Evolutionary conservation across 805 yeast genomes (phyloP), one percentile per base, ranked within the genome.

Genomic region (Saturnispora sanitii): DNA sequence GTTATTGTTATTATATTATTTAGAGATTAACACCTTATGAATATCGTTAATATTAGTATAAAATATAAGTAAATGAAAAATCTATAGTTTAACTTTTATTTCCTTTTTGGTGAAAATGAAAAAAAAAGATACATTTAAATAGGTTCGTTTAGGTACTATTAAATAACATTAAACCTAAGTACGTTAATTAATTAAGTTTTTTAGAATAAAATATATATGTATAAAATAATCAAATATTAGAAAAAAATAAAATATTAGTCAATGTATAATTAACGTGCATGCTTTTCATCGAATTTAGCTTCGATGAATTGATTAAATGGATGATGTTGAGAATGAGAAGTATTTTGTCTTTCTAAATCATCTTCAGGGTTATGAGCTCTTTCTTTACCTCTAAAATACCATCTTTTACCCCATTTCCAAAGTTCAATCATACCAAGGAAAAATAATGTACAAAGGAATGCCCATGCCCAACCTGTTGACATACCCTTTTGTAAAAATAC

Each of bases 401-500:
- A 42, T 53, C 94, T 70, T 64, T 85, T 85, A 52, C 58, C 46
- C 57, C 66, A 73, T 57, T 85, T 85, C 73, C 80, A 82, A 7
- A 64, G 41, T 58, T 85, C 95, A 46, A 75, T 70, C 7, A 78
- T 77, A 5, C 60, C 43, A 49, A 83, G 66, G 55, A 79, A 85
- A 28, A 70, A 62, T 4, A 74, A 42, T 3, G 80, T 62, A 46
- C 77, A 70, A 0, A 75, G 83, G 47, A 79, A 63, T 1, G 85
- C 72, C 45, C 83, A 60, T 13, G 83, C 90, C 94, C 94, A 85
- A 64, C 84, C 94, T 61, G 75, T 77, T 8, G 78, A 71, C 47
- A 84, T 82, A 6, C 78, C 75, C 23, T 59, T 65, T 58, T 85
- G 95, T 50, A 79, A 65, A 57, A 85, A 85, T 7, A 85, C 94